phyloP scores from a whole-genome alignment of 306 rosid species.

The Arachis hypogaea region DNA sequence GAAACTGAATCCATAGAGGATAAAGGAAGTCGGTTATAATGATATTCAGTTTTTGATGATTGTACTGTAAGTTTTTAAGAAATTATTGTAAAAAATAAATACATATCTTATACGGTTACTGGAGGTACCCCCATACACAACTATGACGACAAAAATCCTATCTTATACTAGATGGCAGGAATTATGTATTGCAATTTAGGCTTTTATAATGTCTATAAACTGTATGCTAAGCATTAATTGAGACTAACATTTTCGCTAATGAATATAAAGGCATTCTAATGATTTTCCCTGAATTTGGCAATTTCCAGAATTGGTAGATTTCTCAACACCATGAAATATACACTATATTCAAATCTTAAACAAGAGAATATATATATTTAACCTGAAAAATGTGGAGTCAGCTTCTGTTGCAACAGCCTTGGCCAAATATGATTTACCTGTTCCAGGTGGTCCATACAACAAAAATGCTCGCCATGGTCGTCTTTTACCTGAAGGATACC shows the following conservation, averaged over 20 bases:
- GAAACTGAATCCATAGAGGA: too few relatives aligned
- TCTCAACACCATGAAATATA: neutral
- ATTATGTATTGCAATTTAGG: too few relatives aligned
- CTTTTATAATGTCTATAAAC: neutral
- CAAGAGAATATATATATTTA: constrained; percentile 18
- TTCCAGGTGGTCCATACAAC: constrained; percentile 98
- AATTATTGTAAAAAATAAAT: too few relatives aligned
- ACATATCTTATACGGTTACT: too few relatives aligned
- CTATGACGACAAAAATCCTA: too few relatives aligned
- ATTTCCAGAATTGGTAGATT: neutral
- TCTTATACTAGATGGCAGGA: too few relatives aligned
- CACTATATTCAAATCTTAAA: neutral
- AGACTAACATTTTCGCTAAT: neutral
- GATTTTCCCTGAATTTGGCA: constrained; percentile 12
- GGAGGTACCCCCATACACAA: too few relatives aligned
- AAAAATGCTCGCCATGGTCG: constrained; percentile 97
- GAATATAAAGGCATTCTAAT: constrained; percentile 21
- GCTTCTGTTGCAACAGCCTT: constrained; percentile 99
- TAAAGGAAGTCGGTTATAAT: too few relatives aligned
- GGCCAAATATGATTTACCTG: constrained; percentile 97
- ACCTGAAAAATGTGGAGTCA: constrained; percentile 98
- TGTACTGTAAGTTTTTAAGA: too few relatives aligned
- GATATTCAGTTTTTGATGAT: too few relatives aligned
- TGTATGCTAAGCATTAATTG: constrained; percentile 12
- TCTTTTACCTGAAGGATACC: constrained; percentile 72